Conservation (phyloP, 257 asterid species). For the Nicotiana sylvestris region DNA sequence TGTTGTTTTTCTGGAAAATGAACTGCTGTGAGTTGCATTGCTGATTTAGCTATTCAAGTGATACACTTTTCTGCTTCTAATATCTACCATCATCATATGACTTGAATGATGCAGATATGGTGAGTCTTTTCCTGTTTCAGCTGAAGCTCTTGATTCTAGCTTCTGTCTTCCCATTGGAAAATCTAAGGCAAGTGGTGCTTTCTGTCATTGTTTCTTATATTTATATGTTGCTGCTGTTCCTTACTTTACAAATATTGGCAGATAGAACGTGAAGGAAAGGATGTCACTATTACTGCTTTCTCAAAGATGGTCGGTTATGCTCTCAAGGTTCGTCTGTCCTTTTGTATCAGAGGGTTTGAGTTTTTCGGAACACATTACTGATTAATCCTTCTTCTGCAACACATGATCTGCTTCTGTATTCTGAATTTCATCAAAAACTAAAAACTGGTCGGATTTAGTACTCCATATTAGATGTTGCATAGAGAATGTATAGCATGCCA, state of each 20-base stretch:
- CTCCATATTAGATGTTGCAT: neutral
- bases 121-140: slow-evolving; percentile 44
- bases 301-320: slow-evolving; percentile 52
- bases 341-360: neutral
- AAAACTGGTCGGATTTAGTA: slow-evolving; percentile 9
- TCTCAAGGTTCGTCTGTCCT: slow-evolving; percentile 34
- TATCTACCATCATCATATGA: slow-evolving; percentile 4
- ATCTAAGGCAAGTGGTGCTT: slow-evolving; percentile 30
- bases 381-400: slow-evolving; percentile 2
- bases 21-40: slow-evolving; percentile 30
- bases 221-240: neutral
- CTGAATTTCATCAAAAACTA: neutral
- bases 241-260: slow-evolving; percentile 16
- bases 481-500: neutral
- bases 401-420: neutral
- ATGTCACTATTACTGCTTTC: slow-evolving; percentile 38
- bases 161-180: slow-evolving; percentile 44
- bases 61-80: neutral
- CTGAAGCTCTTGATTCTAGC: slow-evolving; percentile 45
- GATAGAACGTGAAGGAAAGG: slow-evolving; percentile 44
- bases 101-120: slow-evolving; percentile 31
- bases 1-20: slow-evolving; percentile 52
- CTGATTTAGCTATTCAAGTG: neutral
- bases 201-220: neutral
- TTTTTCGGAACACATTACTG: neutral